A percentile compares a stretch with the other conserved stretches of the same genome.
These are phyloP conservation scores for Saccharomycopsis javanensis DNA, from an alignment of 805 yeast genomes.

Conservation along the genomic window DNA sequence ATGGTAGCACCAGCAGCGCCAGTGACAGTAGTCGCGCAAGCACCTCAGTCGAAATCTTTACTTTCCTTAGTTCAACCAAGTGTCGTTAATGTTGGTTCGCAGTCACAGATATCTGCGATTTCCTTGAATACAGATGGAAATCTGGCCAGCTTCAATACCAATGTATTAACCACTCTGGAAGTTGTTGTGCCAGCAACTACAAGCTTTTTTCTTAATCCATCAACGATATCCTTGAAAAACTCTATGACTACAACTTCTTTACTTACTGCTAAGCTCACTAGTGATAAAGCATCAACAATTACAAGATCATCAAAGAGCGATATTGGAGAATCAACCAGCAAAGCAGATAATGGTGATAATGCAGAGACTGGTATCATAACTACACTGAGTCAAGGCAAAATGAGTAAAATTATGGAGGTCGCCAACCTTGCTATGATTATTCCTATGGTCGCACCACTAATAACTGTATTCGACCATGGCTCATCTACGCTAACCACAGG, in stretches of 20 bases:
- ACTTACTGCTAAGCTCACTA: neutral
- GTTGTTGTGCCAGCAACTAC: neutral
- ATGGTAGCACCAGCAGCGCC: neutral
- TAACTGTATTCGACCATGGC: neutral
- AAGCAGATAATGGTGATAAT: neutral
- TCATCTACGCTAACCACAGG: neutral
- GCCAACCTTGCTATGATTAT: neutral
- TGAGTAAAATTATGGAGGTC: neutral
- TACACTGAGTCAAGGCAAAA: neutral
- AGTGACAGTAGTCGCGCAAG: too few relatives aligned
- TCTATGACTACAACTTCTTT: neutral
- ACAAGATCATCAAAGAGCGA: neutral
- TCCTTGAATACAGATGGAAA: neutral
- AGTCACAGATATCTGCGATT: neutral
- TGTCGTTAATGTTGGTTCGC: neutral
- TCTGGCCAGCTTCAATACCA: neutral
- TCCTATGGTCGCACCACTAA: neutral
- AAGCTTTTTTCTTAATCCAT: neutral
- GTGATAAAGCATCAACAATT: neutral
- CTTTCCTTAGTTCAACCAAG: neutral
- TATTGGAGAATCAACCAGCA: neutral
- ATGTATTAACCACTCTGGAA: neutral
- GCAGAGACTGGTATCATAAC: neutral
- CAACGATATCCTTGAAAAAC: neutral
- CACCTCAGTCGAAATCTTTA: neutral